A percentile compares a stretch with the other conserved stretches of the same genome.
These are phyloP conservation scores for Diaporthe humulicola DNA, from an alignment of 2,329 filamentous ascomycete species.

Conservation along the genomic window DNA sequence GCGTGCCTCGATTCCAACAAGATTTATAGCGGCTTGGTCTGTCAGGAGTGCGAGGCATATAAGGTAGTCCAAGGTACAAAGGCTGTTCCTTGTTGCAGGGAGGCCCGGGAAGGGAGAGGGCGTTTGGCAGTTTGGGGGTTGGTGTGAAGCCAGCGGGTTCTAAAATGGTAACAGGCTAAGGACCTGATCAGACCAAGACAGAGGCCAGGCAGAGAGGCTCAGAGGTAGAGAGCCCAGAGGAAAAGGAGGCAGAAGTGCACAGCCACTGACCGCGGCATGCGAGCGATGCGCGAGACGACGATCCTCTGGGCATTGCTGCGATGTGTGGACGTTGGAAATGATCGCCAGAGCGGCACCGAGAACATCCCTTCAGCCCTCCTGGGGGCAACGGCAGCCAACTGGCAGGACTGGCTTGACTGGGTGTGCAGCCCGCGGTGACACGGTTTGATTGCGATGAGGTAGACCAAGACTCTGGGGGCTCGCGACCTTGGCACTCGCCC, in stretches of 20 bases:
- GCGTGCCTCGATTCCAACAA: constrained; percentile 15
- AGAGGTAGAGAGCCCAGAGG: background rate
- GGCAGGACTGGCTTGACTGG: too few relatives aligned
- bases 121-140: constrained; percentile 19
- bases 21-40: constrained; percentile 26
- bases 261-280: constrained; percentile 19
- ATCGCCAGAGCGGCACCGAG: background rate
- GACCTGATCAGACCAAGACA: background rate
- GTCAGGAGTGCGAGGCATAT: background rate
- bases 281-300: constrained; percentile 18
- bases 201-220: background rate
- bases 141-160: background rate
- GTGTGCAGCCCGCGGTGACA: background rate
- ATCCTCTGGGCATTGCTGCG: constrained; percentile 28
- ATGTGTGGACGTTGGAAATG: constrained; percentile 4
- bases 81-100: background rate
- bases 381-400: background rate
- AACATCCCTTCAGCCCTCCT: constrained; percentile 5
- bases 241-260: constrained; percentile 17
- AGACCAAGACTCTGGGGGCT: constrained; percentile 21
- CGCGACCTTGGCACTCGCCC: constrained; percentile 4
- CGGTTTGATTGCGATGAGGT: constrained; percentile 32
- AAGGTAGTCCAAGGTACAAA: background rate
- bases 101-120: constrained; percentile 8
- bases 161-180: constrained; percentile 14